Evolutionary conservation across 2,329 filamentous ascomycete genomes (phyloP).

Genomic region (Colletotrichum costaricense): DNA sequence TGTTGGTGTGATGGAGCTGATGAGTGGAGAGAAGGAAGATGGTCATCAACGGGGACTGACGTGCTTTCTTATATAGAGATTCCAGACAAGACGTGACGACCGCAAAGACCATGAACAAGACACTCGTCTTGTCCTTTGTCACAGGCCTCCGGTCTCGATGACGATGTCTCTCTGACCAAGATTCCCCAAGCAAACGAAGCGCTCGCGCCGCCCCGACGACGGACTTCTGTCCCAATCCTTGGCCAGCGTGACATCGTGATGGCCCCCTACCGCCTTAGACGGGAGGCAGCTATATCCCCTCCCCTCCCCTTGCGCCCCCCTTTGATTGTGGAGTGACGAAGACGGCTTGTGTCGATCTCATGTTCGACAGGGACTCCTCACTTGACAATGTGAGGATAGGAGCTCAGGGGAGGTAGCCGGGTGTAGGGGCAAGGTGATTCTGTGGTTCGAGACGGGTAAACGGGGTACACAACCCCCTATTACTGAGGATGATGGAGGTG

Average conservation of each 20-base stretch:
- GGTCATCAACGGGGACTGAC: neutral
- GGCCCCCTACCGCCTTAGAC: conserved; percentile 12
- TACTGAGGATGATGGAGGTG: neutral
- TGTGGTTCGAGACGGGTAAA: neutral
- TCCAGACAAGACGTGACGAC: neutral
- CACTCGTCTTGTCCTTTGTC: conserved; percentile 27
- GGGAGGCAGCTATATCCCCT: conserved; percentile 7
- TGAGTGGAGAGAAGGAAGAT: neutral
- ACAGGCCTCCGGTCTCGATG: conserved; percentile 19
- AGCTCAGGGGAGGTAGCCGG: neutral
- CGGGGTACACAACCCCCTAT: neutral
- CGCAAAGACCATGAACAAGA: neutral
- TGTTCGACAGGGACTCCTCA: neutral
- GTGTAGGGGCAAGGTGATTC: neutral
- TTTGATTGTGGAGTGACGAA: conserved; percentile 19
- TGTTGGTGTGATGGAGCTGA: conserved; percentile 18
- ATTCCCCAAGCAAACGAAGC: neutral
- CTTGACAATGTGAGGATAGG: neutral
- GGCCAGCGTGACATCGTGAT: conserved; percentile 29
- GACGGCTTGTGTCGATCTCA: conserved; percentile 20
- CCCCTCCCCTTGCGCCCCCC: neutral
- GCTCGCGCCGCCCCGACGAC: neutral
- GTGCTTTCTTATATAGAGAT: conserved; percentile 29
- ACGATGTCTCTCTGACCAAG: conserved; percentile 4
- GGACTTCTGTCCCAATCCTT: neutral